These are phyloP conservation scores for Colletotrichum sp. DNA, from an alignment of 2,329 filamentous ascomycete genomes.

Conservation along the genomic window DNA sequence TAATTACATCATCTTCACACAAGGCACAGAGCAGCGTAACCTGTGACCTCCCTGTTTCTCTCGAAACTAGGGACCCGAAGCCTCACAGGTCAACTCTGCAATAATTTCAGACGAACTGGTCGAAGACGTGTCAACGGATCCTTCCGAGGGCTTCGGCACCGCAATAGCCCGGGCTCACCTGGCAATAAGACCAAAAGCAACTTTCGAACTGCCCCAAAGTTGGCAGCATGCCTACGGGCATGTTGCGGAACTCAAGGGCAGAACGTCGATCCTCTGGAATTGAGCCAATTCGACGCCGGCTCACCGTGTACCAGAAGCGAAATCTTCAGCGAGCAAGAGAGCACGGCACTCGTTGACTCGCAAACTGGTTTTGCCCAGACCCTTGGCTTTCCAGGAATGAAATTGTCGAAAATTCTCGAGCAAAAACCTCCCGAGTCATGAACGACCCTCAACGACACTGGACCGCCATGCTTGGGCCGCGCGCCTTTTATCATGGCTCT, in stretches of 20 bases:
- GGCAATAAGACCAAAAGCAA: background rate
- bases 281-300: background rate
- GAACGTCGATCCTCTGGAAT: background rate
- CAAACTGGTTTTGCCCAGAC: background rate
- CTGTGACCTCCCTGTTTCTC: background rate
- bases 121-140: background rate
- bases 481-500: background rate
- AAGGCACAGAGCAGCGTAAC: background rate
- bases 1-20: conserved; percentile 15
- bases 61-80: background rate
- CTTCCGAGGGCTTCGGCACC: background rate
- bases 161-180: background rate
- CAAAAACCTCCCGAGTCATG: background rate
- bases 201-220: background rate
- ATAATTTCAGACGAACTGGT: background rate
- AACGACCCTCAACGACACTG: background rate
- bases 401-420: background rate
- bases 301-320: background rate
- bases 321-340: background rate
- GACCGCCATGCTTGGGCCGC: background rate
- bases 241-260: background rate
- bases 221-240: background rate
- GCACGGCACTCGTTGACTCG: background rate
- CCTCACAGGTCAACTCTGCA: background rate
- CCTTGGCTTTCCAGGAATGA: background rate